Conservation (phyloP, 2,329 filamentous ascomycete species). For the Periconia digitata region DNA sequence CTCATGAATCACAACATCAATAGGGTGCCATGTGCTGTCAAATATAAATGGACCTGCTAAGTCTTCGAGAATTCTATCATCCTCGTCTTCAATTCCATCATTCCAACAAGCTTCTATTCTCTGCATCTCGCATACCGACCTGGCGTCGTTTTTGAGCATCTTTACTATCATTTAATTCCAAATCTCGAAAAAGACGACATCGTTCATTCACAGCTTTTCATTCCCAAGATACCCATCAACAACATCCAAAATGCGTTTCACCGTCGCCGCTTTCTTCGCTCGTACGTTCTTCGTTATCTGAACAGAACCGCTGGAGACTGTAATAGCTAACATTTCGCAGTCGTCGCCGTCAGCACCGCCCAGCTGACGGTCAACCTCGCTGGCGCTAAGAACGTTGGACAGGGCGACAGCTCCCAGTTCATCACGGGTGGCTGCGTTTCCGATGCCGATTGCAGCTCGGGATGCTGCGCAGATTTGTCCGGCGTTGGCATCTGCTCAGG, state of each 20-base stretch:
- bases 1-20: too few relatives aligned
- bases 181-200: neutral
- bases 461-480: constrained; percentile 26
- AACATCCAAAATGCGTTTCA: constrained; percentile 21
- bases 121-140: constrained; percentile 33
- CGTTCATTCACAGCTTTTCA: neutral
- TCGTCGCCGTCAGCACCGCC: constrained; percentile 11
- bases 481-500: constrained; percentile 31
- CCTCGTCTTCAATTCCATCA: constrained; percentile 3
- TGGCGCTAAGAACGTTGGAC: constrained; percentile 28
- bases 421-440: constrained; percentile 34
- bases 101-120: constrained; percentile 10
- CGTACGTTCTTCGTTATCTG: constrained; percentile 8
- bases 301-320: too few relatives aligned
- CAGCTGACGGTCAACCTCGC: constrained; percentile 31
- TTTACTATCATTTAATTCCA: constrained; percentile 11
- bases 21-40: too few relatives aligned
- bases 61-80: constrained; percentile 5
- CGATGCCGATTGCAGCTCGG: constrained; percentile 30
- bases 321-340: constrained; percentile 1
- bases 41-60: too few relatives aligned
- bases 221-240: neutral
- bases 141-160: constrained; percentile 31
- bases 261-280: constrained; percentile 17
- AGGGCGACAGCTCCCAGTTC: constrained; percentile 30